Base-by-base conservation (phyloP, 2,329 filamentous ascomycete species). In the Diaporthe vaccinii region DNA sequence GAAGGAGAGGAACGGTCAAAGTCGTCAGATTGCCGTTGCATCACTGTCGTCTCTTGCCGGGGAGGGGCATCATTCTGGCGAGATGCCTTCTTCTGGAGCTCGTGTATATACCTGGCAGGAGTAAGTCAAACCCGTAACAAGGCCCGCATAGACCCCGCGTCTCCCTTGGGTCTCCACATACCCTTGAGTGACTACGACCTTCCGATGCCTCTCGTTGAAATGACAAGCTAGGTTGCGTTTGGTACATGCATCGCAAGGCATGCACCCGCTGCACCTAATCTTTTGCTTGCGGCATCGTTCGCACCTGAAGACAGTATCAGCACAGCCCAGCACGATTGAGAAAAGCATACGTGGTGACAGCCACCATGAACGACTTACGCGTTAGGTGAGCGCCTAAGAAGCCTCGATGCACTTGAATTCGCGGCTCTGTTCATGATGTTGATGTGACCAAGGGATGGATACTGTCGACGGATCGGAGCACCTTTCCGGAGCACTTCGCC, bases 131-230 rank as follows among this genome's bases (percentile, higher is more conserved):
- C 10, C 10, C n/a, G 15, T 20, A 6, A 39, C 34, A 12, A 28
- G 14, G 8, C 12, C n/a, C 10, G 46, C 1, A n/a, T n/a, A 41
- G 1, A 3, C 8, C 22, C 1, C 9, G 15, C 34, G 4, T 17
- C 31, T 7, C 14, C 10, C 14, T 39, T n/a, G 39, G 68, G 72
- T 36, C 17, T 9, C 62, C 51, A 77, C 80, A 74, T 78, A 87
- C 86, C 85, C 85, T 80, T 83, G 82, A 20, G 87, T 87, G 7
- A 89, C 87, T 4, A 89, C 79, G 22, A 89, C 82, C 76, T 88
- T 88, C 70, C 87, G 85, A 51, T 87, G 84, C 22, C 83, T 82
- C 49, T 87, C 85, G 74, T 87, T 84, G 72, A 87, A 87, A 8
- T 82, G 80, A 70, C 86, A 87, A 0, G 81, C 76, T 31, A 86